Base-by-base conservation (phyloP, 768 basidiomycete genomes). In the Rhodocollybia butyracea region DNA sequence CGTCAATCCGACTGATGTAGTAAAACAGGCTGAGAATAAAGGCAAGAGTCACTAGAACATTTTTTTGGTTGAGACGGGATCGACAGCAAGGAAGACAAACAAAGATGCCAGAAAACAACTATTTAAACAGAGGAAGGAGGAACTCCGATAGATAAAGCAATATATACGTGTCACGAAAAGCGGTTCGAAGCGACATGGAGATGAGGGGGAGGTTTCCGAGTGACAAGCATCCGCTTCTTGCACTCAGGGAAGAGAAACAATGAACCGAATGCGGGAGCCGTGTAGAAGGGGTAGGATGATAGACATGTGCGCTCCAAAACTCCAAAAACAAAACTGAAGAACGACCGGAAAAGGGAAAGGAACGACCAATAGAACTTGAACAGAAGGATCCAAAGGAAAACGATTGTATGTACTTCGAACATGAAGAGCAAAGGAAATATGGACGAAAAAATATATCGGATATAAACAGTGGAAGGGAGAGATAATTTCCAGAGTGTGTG, bases 21-120 rank as follows among this genome's bases (percentile, higher is more conserved):
- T 50, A 50, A n/a, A 50, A 38, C 48, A 50, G 32, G 5, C 12
- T 13, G 31, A 24, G 22, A 34, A 50, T 12, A 38, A 8, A 21
- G 24, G 13, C 15, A 13, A 24, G 7, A 31, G n/a, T n/a, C n/a
- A n/a, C n/a, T n/a, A n/a, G 8, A 48, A 21, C 3, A 5, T n/a
- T 26, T 50, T 50, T 48, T 22, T n/a, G 31, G 46, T 48, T 48
- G 46, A 30, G 34, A 13, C 11, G 27, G 31, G 15, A 26, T 50
- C 48, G 34, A 50, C 34, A 50, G 48, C 48, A 50, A 38, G n/a
- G 48, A 46, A 46, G 6, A 34, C 48, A 30, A 31, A 48, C 8
- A 48, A 21, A n/a, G 46, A 48, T 17, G 39, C 6, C 39, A 40
- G 15, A 6, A 40, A 40, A 50, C 17, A 34, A 50, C 6, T 21